Base-by-base conservation (phyloP, 1,284 basidiomycete species). In the Papiliotrema flavescens region DNA sequence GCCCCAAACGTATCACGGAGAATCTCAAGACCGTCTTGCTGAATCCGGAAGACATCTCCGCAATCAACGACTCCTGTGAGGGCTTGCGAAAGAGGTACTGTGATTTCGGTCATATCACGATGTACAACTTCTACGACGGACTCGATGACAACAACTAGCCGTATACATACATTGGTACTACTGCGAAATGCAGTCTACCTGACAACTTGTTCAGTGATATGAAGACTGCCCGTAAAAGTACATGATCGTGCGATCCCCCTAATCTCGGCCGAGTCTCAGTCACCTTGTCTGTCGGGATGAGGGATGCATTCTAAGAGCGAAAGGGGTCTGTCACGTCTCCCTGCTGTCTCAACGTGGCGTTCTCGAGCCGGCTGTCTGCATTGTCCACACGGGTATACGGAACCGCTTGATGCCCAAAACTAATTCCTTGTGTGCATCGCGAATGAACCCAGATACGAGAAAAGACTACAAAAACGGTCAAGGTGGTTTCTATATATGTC, bases 1-100 rank as follows among this genome's bases (percentile, higher is more conserved):
- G 53, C 9, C 53, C 59, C 2, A 26, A 47, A 15, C 50, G 63
- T 78, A 81, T 62, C 77, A 80, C 57, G 51, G 54, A 61, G 49
- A 70, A 70, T 40, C 35, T 60, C 0, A 36, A 43, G 11, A 49
- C 50, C 8, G 41, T 60, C 9, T 34, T 40, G 26, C 53, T 57
- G 20, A 24, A 44, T 2, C 8, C 22, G 8, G 53, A 51, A 8
- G 55, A 63, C 34, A 32, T 63, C 15, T 8, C 6, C 7, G 43
- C 43, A 24, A 14, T 44, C 43, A n/a, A 22, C 26, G 41, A 23
- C 32, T 51, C 35, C 36, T 61, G 17, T 22, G 28, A 55, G 42
- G 59, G 59, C 17, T 23, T 40, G 39, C 52, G 59, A 43, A 24
- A 47, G 32, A 44, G 62, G 19, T 64, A 64, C 47, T 61, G 60